Evolutionary conservation across 1,139 yeast species (phyloP), one percentile per base, ranked within the genome.

Genomic region (Pichia sp.): DNA sequence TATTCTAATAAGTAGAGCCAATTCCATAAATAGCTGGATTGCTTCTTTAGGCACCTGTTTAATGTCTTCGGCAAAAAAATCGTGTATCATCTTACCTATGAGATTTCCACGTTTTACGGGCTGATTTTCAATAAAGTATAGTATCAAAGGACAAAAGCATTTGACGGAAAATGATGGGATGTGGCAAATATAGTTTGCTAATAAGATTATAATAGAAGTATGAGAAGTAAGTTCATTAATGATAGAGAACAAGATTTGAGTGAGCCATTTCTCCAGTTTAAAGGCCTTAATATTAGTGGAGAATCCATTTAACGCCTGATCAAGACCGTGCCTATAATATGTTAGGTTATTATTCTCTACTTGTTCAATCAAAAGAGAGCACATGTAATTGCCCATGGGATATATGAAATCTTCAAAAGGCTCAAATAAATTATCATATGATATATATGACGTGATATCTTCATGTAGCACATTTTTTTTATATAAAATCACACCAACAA

Each of bases 1-100:
- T 4, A 75, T 63, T 54, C 88, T 68, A 1, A 85, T 63, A 16
- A 75, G 57, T 5, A 80, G 64, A 2, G 80, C 61, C 1, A 80
- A 61, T 13, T 73, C 67, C n/a, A 79, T 60, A 34, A 81, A 66
- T 1, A 77, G 55, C 3, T 64, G 64, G 6, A 72, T 56, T 36
- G 71, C 69, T 3, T 65, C 61, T 4, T 51, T 57, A 1, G 67
- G 38, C 0, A 60, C 2, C 3, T 16, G 23, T 2, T 34, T 23
- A 1, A 58, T 47, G 15, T 61, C 61, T 15, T 58, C 46, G 0
- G 54, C 43, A 50, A 68, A 67, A 47, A 67, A 62, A 5, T 54
- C 54, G 2, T 49, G 49, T 1, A 69, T 52, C 61, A 68, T 53
- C 13, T 40, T 42, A 1, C 54, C 48, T 4, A 64, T 54, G 8